A percentile compares a stretch with the other conserved stretches of the same genome.
phyloP scores from a whole-genome alignment of 2,329 filamentous ascomycete species.

The Myotisia sp. region DNA sequence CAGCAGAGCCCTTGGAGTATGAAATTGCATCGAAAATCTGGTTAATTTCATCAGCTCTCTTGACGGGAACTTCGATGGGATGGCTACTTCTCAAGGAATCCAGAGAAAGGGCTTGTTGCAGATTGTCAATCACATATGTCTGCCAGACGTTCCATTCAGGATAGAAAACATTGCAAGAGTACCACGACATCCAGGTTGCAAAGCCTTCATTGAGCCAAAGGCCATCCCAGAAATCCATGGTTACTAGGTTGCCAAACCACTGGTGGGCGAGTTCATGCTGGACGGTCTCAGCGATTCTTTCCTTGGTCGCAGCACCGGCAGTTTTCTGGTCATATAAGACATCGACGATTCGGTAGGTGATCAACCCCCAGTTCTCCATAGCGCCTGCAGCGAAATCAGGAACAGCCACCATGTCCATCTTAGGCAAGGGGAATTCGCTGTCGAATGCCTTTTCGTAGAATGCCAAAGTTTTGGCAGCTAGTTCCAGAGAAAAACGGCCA shows the following conservation, averaged over 20 bases:
- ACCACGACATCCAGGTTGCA: conserved; percentile 86
- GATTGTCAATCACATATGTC: conserved; percentile 80
- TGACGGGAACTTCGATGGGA: conserved; percentile 90
- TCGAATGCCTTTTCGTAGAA: conserved; percentile 96
- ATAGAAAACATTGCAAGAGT: conserved; percentile 87
- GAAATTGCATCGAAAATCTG: conserved; percentile 98
- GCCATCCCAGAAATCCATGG: conserved; percentile 98
- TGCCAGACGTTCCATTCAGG: conserved; percentile 99
- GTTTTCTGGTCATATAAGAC: conserved; percentile 83
- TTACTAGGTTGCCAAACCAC: conserved; percentile 96
- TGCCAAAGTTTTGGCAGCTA: conserved; percentile 74
- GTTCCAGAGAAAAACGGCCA: conserved; percentile 75
- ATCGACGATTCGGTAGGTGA: conserved; percentile 89
- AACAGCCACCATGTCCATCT: conserved; percentile 95
- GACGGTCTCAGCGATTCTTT: conserved; percentile 86
- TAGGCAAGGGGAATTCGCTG: conserved; percentile 71
- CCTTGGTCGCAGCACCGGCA: conserved; percentile 75
- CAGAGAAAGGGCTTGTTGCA: conserved; percentile 73
- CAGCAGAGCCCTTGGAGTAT: conserved; percentile 91
- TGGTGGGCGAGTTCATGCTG: conserved; percentile 96
- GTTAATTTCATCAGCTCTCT: conserved; percentile 89
- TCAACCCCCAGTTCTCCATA: conserved; percentile 97
- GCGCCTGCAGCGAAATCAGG: conserved; percentile 91
- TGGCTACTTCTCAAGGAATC: conserved; percentile 90
- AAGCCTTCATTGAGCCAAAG: conserved; percentile 93